These are phyloP conservation scores for Leishmania arabica DNA, from an alignment of 208 protist genomes.

Conservation along the genomic window DNA sequence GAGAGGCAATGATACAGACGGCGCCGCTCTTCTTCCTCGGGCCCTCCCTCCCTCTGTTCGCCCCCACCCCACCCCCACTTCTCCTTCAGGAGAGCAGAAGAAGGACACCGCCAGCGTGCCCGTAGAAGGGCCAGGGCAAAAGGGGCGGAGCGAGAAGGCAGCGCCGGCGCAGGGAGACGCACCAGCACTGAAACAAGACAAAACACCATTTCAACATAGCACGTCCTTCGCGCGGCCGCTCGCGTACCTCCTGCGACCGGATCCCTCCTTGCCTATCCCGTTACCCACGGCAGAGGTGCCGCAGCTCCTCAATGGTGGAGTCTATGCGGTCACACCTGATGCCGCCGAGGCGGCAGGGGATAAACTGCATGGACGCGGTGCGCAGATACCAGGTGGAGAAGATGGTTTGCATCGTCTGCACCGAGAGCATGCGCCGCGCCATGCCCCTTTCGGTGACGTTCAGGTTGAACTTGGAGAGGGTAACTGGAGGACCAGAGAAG, in stretches of 20 bases:
- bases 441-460: constrained; percentile 9
- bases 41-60: neutral
- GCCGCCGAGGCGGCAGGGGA: constrained; percentile 41
- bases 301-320: constrained; percentile 30
- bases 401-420: constrained; percentile 30
- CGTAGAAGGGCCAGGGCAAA: neutral
- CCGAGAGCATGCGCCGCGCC: constrained; percentile 29
- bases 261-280: neutral
- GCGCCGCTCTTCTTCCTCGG: neutral
- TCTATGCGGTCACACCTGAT: constrained; percentile 41
- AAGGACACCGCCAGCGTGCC: neutral
- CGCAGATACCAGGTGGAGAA: constrained; percentile 46
- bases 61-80: neutral
- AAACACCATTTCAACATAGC: neutral
- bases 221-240: no score
- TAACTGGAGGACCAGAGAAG: constrained; percentile 35
- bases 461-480: constrained; percentile 11
- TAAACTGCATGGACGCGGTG: constrained; percentile 31
- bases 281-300: constrained; percentile 16
- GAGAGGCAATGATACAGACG: neutral
- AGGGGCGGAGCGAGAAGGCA: neutral
- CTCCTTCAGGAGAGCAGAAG: neutral
- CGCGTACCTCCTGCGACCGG: no score
- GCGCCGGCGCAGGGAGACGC: neutral
- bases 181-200: neutral